Base-by-base conservation (phyloP, 352 stramenopile species). In the Phytophthora pinifolia region DNA sequence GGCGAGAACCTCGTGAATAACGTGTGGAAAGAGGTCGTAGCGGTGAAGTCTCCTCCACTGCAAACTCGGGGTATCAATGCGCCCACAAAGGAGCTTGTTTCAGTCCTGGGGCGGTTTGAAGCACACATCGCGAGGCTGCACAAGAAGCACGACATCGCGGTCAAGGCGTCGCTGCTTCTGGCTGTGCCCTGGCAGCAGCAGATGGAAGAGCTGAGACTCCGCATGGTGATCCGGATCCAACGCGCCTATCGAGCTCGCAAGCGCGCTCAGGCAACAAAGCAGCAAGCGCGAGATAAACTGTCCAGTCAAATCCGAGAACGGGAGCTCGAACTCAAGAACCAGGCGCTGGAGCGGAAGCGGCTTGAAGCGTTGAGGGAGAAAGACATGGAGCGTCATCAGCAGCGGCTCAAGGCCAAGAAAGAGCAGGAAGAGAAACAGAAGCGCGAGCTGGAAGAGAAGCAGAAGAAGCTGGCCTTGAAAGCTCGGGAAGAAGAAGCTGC, bases 191-290 rank as follows among this genome's bases (percentile, higher is more conserved):
- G 83, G 83, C 70, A 86, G 41, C 57, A 84, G 53, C 81, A 94
- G 48, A 75, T 91, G 62, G 71, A 91, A 20, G 79, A 85, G 13
- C 54, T 90, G 7, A 50, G 80, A 35, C 34, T 86, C 2, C 79
- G 74, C 8, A 89, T 89, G 78, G 65, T 83, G 1, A 73, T 90
- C 14, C 76, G 73, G 10, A 86, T 94, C 39, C 83, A 94, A 65
- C 77, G 77, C 4, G 70, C 77, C 1, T 92, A 88, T 57, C 72
- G 83, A 32, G 62, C 72, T 17, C 67, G 81, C 29, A 65, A 61
- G 14, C 48, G 63, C 34, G 52, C 73, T 1, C 61, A 61, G 9
- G 54, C 79, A 17, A 73, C 67, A 0, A 83, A 88, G 43, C 42
- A 72, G 3, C 54, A 83, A 12, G 79, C 81, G 18, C 56, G 59